Evolutionary conservation across 495 filamentous ascomycete species (phyloP).

Genomic region (Letharia lupina): DNA sequence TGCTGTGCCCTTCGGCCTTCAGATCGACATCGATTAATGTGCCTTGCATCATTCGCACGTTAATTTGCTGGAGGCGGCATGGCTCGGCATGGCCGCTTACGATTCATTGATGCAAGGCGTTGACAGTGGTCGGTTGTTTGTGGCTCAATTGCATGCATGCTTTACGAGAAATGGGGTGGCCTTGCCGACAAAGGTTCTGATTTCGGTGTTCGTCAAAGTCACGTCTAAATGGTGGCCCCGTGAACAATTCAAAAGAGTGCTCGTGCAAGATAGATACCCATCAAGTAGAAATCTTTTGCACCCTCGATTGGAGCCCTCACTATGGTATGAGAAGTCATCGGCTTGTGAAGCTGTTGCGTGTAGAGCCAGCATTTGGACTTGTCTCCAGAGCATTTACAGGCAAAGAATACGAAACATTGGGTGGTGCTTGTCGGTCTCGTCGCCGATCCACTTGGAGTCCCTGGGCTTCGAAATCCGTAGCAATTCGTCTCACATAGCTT

Average conservation of each 20-base stretch:
- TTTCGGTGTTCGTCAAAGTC: not conserved
- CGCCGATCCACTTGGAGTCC: not conserved
- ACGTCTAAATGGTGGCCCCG: not conserved
- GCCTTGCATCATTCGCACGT: not conserved
- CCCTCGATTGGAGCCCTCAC: not conserved
- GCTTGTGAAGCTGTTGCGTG: not conserved
- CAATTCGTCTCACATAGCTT: not conserved
- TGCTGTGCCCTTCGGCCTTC: slow-evolving; percentile 5
- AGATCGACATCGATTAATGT: not conserved
- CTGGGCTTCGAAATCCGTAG: not conserved
- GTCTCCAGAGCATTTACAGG: not conserved
- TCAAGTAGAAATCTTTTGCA: not conserved
- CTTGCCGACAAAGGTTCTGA: not conserved
- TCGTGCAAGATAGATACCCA: not conserved
- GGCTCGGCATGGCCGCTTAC: slow-evolving; percentile 5
- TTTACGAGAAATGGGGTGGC: not conserved
- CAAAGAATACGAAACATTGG: not conserved
- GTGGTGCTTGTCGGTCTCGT: not conserved
- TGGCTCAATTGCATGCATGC: slow-evolving; percentile 1
- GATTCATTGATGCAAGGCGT: slow-evolving; percentile 15
- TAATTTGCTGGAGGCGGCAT: not conserved
- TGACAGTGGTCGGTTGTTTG: slow-evolving; percentile 3
- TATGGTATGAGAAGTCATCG: not conserved
- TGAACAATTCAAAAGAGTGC: not conserved
- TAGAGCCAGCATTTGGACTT: not conserved